Percentiles rank a stretch among this genome's conserved stretches.
phyloP scores from a whole-genome alignment of 805 yeast genomes.

The Candida pseudofarinosa region DNA sequence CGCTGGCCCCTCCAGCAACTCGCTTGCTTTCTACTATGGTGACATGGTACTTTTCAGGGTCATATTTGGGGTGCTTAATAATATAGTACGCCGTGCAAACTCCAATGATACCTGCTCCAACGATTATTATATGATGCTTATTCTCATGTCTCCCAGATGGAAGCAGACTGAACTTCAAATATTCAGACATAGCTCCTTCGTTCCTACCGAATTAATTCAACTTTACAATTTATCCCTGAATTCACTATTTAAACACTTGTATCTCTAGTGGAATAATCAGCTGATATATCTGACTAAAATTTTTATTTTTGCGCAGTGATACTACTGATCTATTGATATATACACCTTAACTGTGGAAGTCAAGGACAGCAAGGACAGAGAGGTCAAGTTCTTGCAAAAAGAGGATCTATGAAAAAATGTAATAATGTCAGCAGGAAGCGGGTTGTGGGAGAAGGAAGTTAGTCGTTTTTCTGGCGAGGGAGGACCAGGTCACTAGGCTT shows the following conservation, averaged over 20 bases:
- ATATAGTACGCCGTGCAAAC: constrained; percentile 90
- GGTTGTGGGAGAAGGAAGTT: too few species aligned
- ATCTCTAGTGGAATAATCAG: not conserved
- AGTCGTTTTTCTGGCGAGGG: too few species aligned
- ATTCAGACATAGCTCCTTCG: constrained; percentile 22
- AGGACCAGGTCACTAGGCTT: too few species aligned
- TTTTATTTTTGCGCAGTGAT: not conserved
- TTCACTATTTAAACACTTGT: not conserved
- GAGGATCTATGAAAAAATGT: too few species aligned
- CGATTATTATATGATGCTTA: constrained; percentile 75
- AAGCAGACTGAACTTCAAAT: constrained; percentile 28
- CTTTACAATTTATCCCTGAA: not conserved
- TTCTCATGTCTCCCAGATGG: constrained; percentile 52
- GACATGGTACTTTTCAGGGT: constrained; percentile 69
- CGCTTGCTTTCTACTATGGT: constrained; percentile 84
- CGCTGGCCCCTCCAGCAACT: constrained; percentile 96
- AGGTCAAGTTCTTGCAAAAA: too few species aligned
- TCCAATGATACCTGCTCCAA: constrained; percentile 96
- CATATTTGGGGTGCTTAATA: constrained; percentile 77
- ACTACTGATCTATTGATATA: not conserved
- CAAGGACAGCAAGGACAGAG: too few species aligned
- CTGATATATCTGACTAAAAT: not conserved
- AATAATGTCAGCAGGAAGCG: too few species aligned
- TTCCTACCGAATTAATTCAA: not conserved
- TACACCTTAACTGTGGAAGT: too few species aligned